Percentiles rank a stretch among this genome's conserved stretches.
These are phyloP conservation scores for Apium graveolens DNA, from an alignment of 129 eudicot genomes.

Conservation along the genomic window DNA sequence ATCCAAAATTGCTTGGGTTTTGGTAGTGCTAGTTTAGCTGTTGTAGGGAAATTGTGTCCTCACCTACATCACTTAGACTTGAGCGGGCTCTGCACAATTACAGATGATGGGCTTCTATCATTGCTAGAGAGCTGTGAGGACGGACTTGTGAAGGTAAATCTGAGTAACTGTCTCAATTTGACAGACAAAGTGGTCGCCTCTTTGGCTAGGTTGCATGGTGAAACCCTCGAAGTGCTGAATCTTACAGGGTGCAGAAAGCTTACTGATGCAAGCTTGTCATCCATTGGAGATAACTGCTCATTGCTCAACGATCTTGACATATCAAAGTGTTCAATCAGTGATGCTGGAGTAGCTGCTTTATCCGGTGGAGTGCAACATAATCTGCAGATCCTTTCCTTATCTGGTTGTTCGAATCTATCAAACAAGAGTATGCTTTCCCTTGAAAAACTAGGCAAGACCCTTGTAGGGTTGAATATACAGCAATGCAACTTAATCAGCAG, in stretches of 20 bases:
- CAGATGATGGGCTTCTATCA: slow-evolving; percentile 52
- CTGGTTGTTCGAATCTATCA: slow-evolving; percentile 75
- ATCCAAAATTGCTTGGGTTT: slow-evolving; percentile 68
- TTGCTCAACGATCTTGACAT: slow-evolving; percentile 57
- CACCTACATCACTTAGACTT: slow-evolving; percentile 55
- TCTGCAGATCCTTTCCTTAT: slow-evolving; percentile 66
- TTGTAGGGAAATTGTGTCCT: slow-evolving; percentile 62
- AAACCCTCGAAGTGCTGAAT: slow-evolving; percentile 52
- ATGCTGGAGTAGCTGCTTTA: slow-evolving; percentile 55
- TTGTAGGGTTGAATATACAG: slow-evolving; percentile 74
- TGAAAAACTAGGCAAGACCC: slow-evolving; percentile 50
- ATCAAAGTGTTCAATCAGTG: slow-evolving; percentile 50
- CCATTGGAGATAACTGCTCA: slow-evolving; percentile 52
- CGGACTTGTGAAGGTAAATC: slow-evolving; percentile 50
- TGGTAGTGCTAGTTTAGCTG: slow-evolving; percentile 48
- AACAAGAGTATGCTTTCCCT: slow-evolving; percentile 53
- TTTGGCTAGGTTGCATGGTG: slow-evolving; percentile 59
- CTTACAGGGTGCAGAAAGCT: slow-evolving; percentile 57
- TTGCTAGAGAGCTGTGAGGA: slow-evolving; percentile 50
- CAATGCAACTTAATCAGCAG: slow-evolving; percentile 71
- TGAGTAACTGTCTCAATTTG: slow-evolving; percentile 46
- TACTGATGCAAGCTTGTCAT: slow-evolving; percentile 59
- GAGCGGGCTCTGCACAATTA: slow-evolving; percentile 45
- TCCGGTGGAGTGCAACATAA: slow-evolving; percentile 43
- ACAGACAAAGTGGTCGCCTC: slow-evolving; percentile 43